A percentile compares a stretch with the other conserved stretches of the same genome.
These are phyloP conservation scores for Penicillium canariense DNA, from an alignment of 495 filamentous ascomycete species.

Conservation along the genomic window DNA sequence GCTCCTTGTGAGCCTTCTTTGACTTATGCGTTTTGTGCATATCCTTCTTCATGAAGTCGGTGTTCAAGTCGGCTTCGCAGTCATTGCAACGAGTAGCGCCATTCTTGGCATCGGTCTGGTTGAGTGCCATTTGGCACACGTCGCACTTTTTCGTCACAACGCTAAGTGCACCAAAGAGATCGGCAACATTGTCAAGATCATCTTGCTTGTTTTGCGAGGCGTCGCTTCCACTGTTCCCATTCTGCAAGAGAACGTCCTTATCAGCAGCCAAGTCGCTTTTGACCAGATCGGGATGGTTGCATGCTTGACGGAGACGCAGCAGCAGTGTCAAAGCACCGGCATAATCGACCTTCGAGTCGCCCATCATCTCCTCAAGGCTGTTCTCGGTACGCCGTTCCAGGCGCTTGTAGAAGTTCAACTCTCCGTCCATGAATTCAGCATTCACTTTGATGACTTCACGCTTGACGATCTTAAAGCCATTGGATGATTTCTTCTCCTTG, in stretches of 20 bases:
- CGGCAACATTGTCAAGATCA: constrained; percentile 79
- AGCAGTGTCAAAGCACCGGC: constrained; percentile 84
- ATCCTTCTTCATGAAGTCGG: constrained; percentile 35
- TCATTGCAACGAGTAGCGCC: constrained; percentile 68
- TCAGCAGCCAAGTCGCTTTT: constrained; percentile 82
- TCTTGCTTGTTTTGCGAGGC: constrained; percentile 48
- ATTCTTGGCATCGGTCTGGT: constrained; percentile 50
- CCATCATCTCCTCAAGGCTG: constrained; percentile 85
- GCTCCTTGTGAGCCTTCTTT: constrained; percentile 38
- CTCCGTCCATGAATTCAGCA: constrained; percentile 73
- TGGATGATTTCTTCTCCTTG: constrained; percentile 48
- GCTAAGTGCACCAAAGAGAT: constrained; percentile 78
- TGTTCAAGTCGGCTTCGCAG: constrained; percentile 67
- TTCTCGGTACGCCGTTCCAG: constrained; percentile 81
- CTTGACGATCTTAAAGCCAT: constrained; percentile 80
- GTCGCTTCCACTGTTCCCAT: constrained; percentile 43
- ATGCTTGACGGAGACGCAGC: constrained; percentile 84
- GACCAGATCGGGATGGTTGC: constrained; percentile 88
- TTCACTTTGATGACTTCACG: constrained; percentile 80
- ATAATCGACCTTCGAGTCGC: constrained; percentile 67
- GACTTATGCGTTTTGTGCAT: constrained; percentile 48
- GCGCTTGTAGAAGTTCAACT: constrained; percentile 80
- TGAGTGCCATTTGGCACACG: constrained; percentile 74
- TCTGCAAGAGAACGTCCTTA: constrained; percentile 74
- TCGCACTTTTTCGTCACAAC: constrained; percentile 84